Evolutionary conservation across 2,329 filamentous ascomycete genomes (phyloP), one percentile per base, ranked within the genome.

Genomic region (Colletotrichum agaves): DNA sequence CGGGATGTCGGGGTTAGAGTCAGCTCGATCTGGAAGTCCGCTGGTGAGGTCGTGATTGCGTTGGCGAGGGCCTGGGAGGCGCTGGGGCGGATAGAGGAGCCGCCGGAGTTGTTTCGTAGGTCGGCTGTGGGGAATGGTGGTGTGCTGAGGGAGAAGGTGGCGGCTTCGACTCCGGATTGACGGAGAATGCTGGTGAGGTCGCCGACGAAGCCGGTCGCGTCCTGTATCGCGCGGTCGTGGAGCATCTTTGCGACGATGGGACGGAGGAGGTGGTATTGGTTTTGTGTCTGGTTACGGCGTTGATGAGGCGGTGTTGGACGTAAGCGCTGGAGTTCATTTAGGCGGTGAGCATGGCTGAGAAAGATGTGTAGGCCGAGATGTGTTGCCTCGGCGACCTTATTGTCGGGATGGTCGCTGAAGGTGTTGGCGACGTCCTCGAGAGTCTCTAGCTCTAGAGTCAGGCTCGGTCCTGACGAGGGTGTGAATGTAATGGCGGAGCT

Each of bases 341-440:
- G 88, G 10, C 91, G 88, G 76, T 98, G 95, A 2, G 92, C 89
- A 71, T 94, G 90, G 55, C 87, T 88, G 7, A 98, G 87, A 2
- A 98, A 84, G 21, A 98, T 85, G 44, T 93, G 90, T 3, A 97
- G 84, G 0, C 88, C 85, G 56, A 92, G 82, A 2, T 88, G 86
- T 31, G 93, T 82, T 6, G 85, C 84, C 74, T 94, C 86, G 2
- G 93, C 91, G 23, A 92, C 76, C 41, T 75, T 70, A 72, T 85
- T 79, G 53, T 86, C 81, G 44, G 75, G 74, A 64, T 77, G 80
- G 72, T 72, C 74, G 69, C 72, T 78, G 39, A 74, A 73, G 59
- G 71, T 23, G 13, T 68, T 58, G 35, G 71, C 66, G 37, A 75
- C 58, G 27, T 76, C 68, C 59, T 80, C 74, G 8, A 74, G 61